Evolutionary conservation across 495 filamentous ascomycete species (phyloP), one percentile per base, ranked within the genome.

Genomic region (Oidiodendron maius): DNA sequence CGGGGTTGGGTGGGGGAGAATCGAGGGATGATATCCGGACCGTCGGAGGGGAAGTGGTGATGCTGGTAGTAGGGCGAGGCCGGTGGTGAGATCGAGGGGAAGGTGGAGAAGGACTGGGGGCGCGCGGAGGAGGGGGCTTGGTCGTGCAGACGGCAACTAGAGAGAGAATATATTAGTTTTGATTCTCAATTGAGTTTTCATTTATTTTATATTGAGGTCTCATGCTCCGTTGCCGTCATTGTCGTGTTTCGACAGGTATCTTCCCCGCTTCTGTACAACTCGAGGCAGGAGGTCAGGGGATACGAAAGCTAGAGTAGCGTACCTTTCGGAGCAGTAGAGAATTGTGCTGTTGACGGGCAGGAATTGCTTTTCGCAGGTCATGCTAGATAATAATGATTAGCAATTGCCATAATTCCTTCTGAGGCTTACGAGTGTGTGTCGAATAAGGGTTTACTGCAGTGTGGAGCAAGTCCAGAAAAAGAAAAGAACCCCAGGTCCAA

Each of bases 321-420:
- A 60, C 57, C 46, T 26, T 37, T 57, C 54, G 9, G 58, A 61
- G 20, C 58, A 61, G 30, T 61, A 61, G 1, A 58, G 43, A 26
- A 43, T 42, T 9, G 48, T 56, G 37, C 39, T 55, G 43, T 55
- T 51, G 8, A 50, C 48, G 2, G 53, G 46, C 15, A 53, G 24
- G 41, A 61, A 56, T 54, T 58, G 52, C 49, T 57, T 61, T 51
- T 61, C 58, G 38, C 58, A 61, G 11, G 36, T 56, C 52, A 56
- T 58, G 46, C 58, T 60, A 15, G n/a, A n/a, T n/a, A n/a, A n/a
- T n/a, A n/a, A n/a, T n/a, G n/a, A n/a, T n/a, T n/a, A n/a, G n/a
- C n/a, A n/a, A n/a, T n/a, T n/a, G n/a, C n/a, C n/a, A n/a, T n/a
- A n/a, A n/a, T n/a, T n/a, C n/a, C n/a, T n/a, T n/a, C n/a, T n/a